Evolutionary conservation across 352 stramenopile genomes (phyloP).

Genomic region (Globisporangium abappressorium): DNA sequence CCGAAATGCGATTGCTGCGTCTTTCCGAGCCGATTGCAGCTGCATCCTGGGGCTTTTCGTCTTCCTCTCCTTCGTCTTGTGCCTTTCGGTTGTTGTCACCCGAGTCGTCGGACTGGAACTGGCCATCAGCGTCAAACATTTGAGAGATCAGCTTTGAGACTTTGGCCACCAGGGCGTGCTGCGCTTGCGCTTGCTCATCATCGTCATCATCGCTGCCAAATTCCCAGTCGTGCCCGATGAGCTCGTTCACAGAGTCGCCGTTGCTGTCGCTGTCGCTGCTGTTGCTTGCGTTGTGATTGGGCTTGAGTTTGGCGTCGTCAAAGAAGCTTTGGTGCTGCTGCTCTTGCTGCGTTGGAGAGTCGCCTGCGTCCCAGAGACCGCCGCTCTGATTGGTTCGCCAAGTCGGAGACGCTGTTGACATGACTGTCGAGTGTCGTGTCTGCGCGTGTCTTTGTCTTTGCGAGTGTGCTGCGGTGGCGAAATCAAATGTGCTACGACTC

Average conservation of each 20-base stretch:
- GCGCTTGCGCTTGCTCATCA: constrained; percentile 3
- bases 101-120: neutral
- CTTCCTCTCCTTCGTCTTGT: constrained; percentile 11
- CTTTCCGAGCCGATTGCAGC: neutral
- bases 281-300: neutral
- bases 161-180: constrained; percentile 20
- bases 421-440: neutral
- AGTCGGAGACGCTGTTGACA: constrained; percentile 3
- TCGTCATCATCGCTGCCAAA: neutral
- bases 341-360: neutral
- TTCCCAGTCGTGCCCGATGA: neutral
- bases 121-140: constrained; percentile 6
- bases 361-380: neutral
- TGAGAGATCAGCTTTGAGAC: constrained; percentile 31
- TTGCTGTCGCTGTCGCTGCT: constrained; percentile 4
- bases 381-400: constrained; percentile 1
- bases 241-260: neutral
- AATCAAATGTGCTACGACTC: neutral
- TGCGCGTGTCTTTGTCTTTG: constrained; percentile 2
- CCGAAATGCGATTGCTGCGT: neutral
- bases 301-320: neutral
- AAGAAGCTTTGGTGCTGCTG: neutral
- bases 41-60: neutral
- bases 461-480: neutral
- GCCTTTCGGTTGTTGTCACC: constrained; percentile 20